A percentile compares a stretch with the other conserved stretches of the same genome.
phyloP scores from a whole-genome alignment of 345 rosid genomes.

The Salix caprea region DNA sequence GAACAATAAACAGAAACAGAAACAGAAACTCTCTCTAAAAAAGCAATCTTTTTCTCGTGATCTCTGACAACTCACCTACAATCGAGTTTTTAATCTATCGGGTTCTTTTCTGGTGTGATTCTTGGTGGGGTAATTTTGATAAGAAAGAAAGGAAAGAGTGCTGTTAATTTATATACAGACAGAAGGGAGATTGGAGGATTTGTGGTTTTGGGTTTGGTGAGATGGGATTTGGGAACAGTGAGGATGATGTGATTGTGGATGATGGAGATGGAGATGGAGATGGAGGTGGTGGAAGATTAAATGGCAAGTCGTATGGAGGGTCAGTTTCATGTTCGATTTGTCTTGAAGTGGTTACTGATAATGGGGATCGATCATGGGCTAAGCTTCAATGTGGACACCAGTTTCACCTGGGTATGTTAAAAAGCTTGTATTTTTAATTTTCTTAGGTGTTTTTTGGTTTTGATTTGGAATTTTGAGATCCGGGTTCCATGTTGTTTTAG shows the following conservation, averaged over 20 bases:
- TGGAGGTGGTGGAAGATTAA: conserved; percentile 36
- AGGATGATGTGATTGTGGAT: conserved; percentile 41
- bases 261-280: conserved; percentile 45
- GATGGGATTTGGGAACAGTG: conserved; percentile 76
- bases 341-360: conserved; percentile 66
- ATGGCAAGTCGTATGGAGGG: conserved; percentile 41
- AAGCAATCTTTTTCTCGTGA: background rate
- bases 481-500: conserved; percentile 2
- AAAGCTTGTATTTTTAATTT: background rate
- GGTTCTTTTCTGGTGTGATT: background rate
- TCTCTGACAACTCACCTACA: background rate
- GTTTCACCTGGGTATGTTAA: conserved; percentile 73
- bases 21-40: background rate
- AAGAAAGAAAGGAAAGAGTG: background rate
- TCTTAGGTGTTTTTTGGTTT: background rate
- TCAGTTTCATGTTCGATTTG: conserved; percentile 93
- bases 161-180: background rate
- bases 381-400: conserved; percentile 95
- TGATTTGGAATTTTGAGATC: conserved; percentile 23
- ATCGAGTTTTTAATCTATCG: background rate
- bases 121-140: background rate
- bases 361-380: conserved; percentile 93
- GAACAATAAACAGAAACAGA: background rate
- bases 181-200: conserved; percentile 9
- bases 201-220: conserved; percentile 1